These are phyloP conservation scores for Fusarium xylarioides DNA, from an alignment of 2,329 filamentous ascomycete species.

Conservation along the genomic window DNA sequence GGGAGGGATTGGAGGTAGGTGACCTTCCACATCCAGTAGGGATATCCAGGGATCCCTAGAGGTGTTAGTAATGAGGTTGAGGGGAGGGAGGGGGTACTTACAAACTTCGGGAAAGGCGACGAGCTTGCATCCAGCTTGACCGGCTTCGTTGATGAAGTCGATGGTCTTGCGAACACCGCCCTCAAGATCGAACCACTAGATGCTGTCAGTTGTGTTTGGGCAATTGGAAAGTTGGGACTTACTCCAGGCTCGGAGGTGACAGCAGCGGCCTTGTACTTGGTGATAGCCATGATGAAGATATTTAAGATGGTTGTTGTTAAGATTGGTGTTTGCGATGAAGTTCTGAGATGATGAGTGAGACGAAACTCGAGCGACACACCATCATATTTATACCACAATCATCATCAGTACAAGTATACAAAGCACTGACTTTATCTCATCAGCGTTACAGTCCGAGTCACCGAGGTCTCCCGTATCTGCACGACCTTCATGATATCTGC, in stretches of 20 bases:
- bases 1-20: conserved; percentile 46
- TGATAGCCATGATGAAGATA: conserved; percentile 27
- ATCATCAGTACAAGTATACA: background rate
- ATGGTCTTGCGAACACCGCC: conserved; percentile 65
- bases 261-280: conserved; percentile 39
- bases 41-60: conserved; percentile 61
- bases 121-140: conserved; percentile 61
- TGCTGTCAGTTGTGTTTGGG: background rate
- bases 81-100: background rate
- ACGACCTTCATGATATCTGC: conserved; percentile 10
- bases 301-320: background rate
- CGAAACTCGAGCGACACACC: accelerated
- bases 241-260: conserved; percentile 37
- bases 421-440: background rate
- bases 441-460: background rate
- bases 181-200: conserved; percentile 64
- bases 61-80: accelerated
- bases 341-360: background rate
- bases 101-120: conserved; percentile 64
- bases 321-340: background rate
- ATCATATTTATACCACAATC: conserved; percentile 2
- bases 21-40: conserved; percentile 51
- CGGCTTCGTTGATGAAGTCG: conserved; percentile 64
- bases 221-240: accelerated
- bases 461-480: conserved; percentile 5